Evolutionary conservation across 176 grass and related monocot genomes (phyloP).

Genomic region (Otatea glauca): DNA sequence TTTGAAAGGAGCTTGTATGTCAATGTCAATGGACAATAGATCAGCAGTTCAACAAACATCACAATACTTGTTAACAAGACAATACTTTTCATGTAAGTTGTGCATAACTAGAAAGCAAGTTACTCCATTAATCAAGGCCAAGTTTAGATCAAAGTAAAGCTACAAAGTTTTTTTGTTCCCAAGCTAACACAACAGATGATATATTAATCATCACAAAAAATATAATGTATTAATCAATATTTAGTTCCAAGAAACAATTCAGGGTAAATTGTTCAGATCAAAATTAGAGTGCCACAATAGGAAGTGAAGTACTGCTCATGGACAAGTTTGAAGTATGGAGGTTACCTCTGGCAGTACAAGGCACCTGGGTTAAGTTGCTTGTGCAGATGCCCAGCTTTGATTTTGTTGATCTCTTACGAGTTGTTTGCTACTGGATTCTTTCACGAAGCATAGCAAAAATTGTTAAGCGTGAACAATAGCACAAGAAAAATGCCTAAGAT

Average conservation of each 20-base stretch:
- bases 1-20: constrained; percentile 26
- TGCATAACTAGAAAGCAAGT: constrained; percentile 21
- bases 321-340: background rate
- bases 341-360: constrained; percentile 16
- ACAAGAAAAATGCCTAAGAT: constrained; percentile 19
- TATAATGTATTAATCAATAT: background rate
- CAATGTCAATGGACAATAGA: constrained; percentile 9
- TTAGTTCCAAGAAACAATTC: background rate
- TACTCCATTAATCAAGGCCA: constrained; percentile 33
- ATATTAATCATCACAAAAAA: background rate
- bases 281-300: background rate
- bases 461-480: background rate
- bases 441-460: background rate
- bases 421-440: constrained; percentile 1
- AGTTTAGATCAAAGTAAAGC: constrained; percentile 42
- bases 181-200: background rate
- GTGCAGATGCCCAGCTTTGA: background rate
- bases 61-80: background rate
- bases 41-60: constrained; percentile 12
- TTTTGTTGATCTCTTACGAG: background rate
- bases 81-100: background rate
- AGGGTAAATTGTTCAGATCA: background rate
- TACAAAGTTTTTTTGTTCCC: constrained; percentile 18
- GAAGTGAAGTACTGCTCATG: background rate
- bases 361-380: constrained; percentile 14